Evolutionary conservation across 495 filamentous ascomycete species (phyloP).

Genomic region (Thozetella sp.): DNA sequence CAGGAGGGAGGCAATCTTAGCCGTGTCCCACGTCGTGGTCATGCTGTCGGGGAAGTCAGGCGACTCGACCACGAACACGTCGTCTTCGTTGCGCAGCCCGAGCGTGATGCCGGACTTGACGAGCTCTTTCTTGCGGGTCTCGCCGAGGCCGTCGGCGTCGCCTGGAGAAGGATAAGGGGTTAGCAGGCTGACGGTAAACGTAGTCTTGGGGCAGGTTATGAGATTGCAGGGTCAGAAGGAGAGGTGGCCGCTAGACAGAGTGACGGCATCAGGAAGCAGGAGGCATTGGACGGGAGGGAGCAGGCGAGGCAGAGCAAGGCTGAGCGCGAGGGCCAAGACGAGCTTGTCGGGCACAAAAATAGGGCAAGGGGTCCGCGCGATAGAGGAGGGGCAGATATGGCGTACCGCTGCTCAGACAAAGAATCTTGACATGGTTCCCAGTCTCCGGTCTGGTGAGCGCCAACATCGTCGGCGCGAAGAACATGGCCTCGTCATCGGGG

Average conservation of each 20-base stretch:
- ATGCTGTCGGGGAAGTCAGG: conserved; percentile 86
- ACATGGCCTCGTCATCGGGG: conserved; percentile 99
- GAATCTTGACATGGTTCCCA: conserved; percentile 89
- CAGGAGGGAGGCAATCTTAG: conserved; percentile 68
- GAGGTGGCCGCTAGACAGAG: too few relatives aligned
- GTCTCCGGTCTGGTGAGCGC: conserved; percentile 71
- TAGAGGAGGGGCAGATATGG: neutral
- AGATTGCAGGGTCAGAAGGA: too few relatives aligned
- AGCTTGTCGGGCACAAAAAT: neutral
- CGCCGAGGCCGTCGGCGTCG: conserved; percentile 84
- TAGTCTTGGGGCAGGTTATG: too few relatives aligned
- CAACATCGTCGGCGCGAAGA: conserved; percentile 89
- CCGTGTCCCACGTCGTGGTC: conserved; percentile 71
- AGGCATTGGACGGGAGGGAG: neutral
- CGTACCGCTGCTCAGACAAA: conserved; percentile 85
- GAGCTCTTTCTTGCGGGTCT: conserved; percentile 80
- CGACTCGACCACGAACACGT: conserved; percentile 83
- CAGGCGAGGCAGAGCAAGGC: too few relatives aligned
- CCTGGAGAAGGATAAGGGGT: conserved; percentile 39
- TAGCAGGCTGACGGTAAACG: neutral
- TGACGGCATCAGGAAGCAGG: too few relatives aligned
- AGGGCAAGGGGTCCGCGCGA: neutral
- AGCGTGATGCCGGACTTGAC: conserved; percentile 73
- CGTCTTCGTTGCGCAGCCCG: conserved; percentile 70
- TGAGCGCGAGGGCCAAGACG: too few relatives aligned